These are phyloP conservation scores for Lentinula boryana DNA, from an alignment of 768 basidiomycete genomes.

Conservation along the genomic window DNA sequence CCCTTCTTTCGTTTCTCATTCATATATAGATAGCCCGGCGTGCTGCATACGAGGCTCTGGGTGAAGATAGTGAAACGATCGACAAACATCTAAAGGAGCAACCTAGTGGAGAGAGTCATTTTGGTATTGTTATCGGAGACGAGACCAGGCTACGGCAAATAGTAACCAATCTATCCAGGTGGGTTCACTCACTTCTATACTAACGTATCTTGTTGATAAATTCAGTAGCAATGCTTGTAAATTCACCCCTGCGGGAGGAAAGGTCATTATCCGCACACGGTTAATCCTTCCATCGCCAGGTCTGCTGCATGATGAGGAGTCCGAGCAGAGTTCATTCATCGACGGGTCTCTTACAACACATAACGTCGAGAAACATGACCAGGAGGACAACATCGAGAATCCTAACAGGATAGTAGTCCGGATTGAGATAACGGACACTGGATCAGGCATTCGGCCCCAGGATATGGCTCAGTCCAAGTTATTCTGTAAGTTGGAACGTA, in stretches of 20 bases:
- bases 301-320: neutral
- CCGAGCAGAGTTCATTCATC: neutral
- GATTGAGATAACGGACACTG: conserved; percentile 64
- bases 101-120: conserved; percentile 24
- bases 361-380: conserved; percentile 3
- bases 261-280: conserved; percentile 50
- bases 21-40: conserved; percentile 35
- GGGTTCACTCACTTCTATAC: neutral
- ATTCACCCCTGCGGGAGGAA: conserved; percentile 51
- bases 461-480: conserved; percentile 56
- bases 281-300: conserved; percentile 28
- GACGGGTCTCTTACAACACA: neutral
- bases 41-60: conserved; percentile 37
- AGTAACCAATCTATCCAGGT: conserved; percentile 64
- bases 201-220: neutral
- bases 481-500: conserved; percentile 36
- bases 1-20: neutral
- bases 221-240: conserved; percentile 46
- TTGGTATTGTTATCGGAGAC: conserved; percentile 61
- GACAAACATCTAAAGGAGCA: conserved; percentile 21
- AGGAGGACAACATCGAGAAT: conserved; percentile 16
- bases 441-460: conserved; percentile 51
- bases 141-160: conserved; percentile 65
- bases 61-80: conserved; percentile 29
- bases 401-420: conserved; percentile 54